Base-by-base conservation (phyloP, 2,329 filamentous ascomycete species). In the Fusarium fujikuroi region DNA sequence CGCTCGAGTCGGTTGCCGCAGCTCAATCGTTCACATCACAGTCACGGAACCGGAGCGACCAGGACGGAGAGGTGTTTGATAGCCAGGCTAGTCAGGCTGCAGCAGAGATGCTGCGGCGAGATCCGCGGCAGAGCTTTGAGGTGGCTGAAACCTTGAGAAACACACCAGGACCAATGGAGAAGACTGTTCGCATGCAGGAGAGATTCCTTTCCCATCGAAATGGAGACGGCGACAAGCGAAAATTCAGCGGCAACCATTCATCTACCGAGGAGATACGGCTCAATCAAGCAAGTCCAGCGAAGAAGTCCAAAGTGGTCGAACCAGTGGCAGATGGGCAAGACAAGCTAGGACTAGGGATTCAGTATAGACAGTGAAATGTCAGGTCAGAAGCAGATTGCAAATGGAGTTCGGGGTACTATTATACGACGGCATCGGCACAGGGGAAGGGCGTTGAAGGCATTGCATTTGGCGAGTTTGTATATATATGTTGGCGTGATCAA, bases 61-160 rank as follows among this genome's bases (percentile, higher is more conserved):
- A 83, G 14, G 83, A 83, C 4, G 83, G 84, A 19, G 86, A 93
- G 47, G 83, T 95, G 1, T 88, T 87, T 39, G 92, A 92, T 76
- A 94, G 92, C 64, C 92, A 93, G 77, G 93, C 94, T 14, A 95
- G 92, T 77, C 92, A 93, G 72, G 90, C 91, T 49, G 94, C 94
- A 4, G 91, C 92, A 5, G 91, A 90, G 74, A 91, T 95, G 90
- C 86, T 94, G 70, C 91, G 92, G 21, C 87, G 89, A 42, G 86
- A 89, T 57, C 82, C 87, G 3, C 83, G 86, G 15, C 84, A 86
- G 77, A 88, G 86, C 70, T 87, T 88, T 30, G 88, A 88, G 46
- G 82, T 87, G 7, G 84, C 83, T 1, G 82, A 81, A 66, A 84
- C 86, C 79, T 11, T 85, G 84, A 19, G 81, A 84, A 32, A 85